Conservation (phyloP, 2,329 filamentous ascomycete species). For the Elsinoe necatrix region DNA sequence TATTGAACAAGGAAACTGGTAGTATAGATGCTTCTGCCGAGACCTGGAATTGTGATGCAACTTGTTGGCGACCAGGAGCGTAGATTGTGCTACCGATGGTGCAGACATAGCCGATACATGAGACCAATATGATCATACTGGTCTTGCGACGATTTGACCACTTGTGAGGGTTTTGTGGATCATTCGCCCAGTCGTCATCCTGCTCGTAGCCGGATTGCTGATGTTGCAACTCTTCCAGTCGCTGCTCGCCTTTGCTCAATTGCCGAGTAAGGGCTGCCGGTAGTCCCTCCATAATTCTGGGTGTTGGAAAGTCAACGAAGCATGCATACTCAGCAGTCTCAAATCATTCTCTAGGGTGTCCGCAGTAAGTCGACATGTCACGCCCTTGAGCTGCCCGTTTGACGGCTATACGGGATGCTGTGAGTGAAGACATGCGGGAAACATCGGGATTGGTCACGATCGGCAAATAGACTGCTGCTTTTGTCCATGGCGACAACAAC, state of each 20-base stretch:
- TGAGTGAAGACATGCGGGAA: not conserved
- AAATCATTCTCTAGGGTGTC: too few species aligned
- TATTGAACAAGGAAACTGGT: constrained; percentile 50
- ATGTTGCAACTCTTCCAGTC: not conserved
- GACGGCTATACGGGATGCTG: not conserved
- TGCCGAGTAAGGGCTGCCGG: constrained; percentile 7
- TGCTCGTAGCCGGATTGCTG: not conserved
- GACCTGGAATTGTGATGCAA: constrained; percentile 38
- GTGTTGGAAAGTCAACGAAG: not conserved
- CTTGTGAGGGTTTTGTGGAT: constrained; percentile 6
- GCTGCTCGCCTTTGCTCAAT: constrained; percentile 8
- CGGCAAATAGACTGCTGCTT: not conserved
- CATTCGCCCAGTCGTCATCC: not conserved
- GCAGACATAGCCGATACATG: constrained; percentile 13
- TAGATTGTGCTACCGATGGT: constrained; percentile 14
- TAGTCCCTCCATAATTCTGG: not conserved
- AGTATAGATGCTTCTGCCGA: constrained; percentile 49
- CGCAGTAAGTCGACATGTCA: too few species aligned
- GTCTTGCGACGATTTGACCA: constrained; percentile 11
- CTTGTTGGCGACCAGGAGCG: constrained; percentile 9
- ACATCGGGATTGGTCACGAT: not conserved
- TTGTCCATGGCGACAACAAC: not conserved
- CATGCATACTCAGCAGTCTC: not conserved
- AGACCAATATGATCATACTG: constrained; percentile 4
- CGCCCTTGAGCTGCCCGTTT: not conserved